These are phyloP conservation scores for Aspergillus caelatus DNA, from an alignment of 2,329 filamentous ascomycete genomes.

Conservation along the genomic window DNA sequence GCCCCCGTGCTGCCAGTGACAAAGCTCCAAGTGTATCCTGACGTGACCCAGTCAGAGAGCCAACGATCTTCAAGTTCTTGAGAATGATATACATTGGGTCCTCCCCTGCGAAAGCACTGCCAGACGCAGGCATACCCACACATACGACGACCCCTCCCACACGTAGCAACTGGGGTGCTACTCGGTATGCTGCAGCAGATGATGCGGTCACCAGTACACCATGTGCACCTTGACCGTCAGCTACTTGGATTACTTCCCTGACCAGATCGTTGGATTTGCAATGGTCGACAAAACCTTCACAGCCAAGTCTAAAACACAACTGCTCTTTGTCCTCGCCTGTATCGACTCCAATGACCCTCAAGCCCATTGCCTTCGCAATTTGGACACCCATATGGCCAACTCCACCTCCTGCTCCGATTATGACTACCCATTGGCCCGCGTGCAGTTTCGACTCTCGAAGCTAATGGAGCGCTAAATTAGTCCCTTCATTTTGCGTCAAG, in stretches of 20 bases:
- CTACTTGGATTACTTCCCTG: neutral
- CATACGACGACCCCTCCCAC: neutral
- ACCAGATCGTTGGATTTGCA: neutral
- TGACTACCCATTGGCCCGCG: neutral
- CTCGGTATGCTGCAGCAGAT: neutral
- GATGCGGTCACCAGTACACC: neutral
- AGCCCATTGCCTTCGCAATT: neutral
- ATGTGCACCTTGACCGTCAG: neutral
- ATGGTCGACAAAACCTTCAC: neutral
- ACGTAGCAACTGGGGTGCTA: neutral
- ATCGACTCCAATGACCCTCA: neutral
- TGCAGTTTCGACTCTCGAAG: neutral
- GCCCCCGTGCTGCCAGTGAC: neutral
- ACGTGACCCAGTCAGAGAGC: neutral
- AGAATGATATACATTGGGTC: neutral
- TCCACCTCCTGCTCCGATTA: neutral
- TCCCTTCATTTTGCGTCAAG: too few relatives aligned
- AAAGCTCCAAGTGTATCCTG: neutral
- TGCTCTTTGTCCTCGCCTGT: neutral
- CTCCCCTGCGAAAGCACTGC: neutral
- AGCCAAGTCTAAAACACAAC: neutral
- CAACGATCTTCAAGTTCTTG: neutral
- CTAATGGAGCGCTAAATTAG: neutral
- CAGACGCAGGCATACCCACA: neutral
- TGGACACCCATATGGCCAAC: neutral